Percentiles rank a stretch among this genome's conserved stretches.
These are phyloP conservation scores for Oryza brachyantha DNA, from an alignment of 176 grass and related monocot species.

Conservation along the genomic window DNA sequence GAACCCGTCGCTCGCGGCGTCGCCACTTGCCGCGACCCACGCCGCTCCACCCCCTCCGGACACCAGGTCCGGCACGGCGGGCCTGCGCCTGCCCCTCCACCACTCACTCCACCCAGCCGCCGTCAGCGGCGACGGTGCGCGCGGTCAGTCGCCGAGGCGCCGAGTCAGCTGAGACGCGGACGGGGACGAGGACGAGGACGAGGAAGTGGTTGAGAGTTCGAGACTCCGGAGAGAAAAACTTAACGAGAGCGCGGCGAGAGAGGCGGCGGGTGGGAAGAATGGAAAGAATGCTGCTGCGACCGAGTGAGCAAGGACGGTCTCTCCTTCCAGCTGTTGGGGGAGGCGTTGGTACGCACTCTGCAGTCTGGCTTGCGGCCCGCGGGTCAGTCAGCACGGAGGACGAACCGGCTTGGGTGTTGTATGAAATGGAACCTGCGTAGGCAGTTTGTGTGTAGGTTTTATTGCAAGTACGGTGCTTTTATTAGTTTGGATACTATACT, in stretches of 20 bases:
- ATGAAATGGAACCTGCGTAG: not conserved
- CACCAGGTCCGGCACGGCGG: not conserved
- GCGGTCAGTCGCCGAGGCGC: not conserved
- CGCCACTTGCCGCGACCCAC: not conserved
- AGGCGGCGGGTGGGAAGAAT: conserved; percentile 5
- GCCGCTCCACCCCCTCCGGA: no score
- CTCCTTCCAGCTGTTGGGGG: conserved; percentile 22
- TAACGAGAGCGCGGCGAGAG: not conserved
- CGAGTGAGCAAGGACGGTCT: not conserved
- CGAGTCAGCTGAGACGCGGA: not conserved
- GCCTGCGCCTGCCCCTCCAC: not conserved
- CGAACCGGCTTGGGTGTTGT: not conserved
- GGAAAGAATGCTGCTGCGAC: not conserved
- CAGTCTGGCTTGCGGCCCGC: not conserved
- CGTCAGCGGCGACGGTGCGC: not conserved
- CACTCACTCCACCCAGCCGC: not conserved
- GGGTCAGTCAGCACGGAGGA: not conserved
- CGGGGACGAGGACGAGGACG: not conserved
- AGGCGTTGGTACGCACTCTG: conserved; percentile 19
- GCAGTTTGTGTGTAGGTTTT: not conserved
- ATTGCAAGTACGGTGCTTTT: not conserved
- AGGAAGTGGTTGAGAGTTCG: conserved; percentile 11
- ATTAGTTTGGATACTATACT: no score
- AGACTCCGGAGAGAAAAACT: not conserved
- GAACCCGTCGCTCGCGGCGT: not conserved